Conservation (phyloP, 2,329 filamentous ascomycete species). For the Diaporthe aspalathi region DNA sequence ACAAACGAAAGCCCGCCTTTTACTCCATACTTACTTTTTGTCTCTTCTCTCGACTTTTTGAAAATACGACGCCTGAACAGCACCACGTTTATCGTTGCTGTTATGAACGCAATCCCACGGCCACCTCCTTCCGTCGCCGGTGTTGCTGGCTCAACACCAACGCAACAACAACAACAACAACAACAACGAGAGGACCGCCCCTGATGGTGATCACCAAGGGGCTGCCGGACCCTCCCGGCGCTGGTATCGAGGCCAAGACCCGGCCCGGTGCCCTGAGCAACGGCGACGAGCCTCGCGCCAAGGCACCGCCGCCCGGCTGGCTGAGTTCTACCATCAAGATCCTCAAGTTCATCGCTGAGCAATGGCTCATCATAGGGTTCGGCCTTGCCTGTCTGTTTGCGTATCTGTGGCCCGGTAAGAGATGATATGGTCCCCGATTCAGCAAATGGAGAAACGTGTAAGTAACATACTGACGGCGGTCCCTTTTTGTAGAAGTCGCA, state of each 20-base stretch:
- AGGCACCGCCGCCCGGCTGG: conserved; percentile 22
- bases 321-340: not conserved
- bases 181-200: conserved; percentile 1
- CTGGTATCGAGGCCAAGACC: not conserved
- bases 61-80: not conserved
- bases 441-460: not conserved
- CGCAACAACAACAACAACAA: not conserved
- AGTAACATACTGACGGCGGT: not conserved
- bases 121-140: not conserved
- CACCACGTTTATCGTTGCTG: not conserved
- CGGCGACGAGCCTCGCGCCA: not conserved
- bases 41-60: not conserved
- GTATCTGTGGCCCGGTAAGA: conserved; percentile 57
- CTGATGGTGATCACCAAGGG: conserved; percentile 37
- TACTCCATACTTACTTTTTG: not conserved
- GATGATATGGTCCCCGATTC: no score
- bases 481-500: conserved; percentile 55
- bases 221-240: conserved; percentile 18
- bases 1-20: conserved; percentile 11
- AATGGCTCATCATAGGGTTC: conserved; percentile 75
- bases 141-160: conserved; percentile 20
- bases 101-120: conserved; percentile 33
- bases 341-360: conserved; percentile 57
- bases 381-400: conserved; percentile 62
- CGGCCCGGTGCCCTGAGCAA: not conserved